Percentiles rank a stretch among this genome's conserved stretches.
Conservation (phyloP, 805 yeast genomes). For the Candida coquimbonensis region DNA sequence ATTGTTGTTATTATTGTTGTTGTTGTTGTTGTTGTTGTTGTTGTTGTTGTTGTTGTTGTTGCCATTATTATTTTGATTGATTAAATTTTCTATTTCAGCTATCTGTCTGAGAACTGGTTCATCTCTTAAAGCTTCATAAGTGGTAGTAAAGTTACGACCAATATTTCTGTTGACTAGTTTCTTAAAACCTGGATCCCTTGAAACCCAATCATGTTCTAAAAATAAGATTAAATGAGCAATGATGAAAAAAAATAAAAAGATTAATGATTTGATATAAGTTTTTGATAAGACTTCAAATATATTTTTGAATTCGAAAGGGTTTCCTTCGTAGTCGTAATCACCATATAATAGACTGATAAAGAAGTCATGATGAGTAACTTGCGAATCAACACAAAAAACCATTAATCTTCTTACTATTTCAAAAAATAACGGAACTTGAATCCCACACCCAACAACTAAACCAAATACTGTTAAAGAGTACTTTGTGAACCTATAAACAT, state of each 20-base stretch:
- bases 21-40: too few relatives aligned
- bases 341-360: slow-evolving; percentile 21
- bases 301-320: slow-evolving; percentile 9
- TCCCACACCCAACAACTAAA: slow-evolving; percentile 32
- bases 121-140: background rate
- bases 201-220: slow-evolving; percentile 64
- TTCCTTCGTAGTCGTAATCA: slow-evolving; percentile 12
- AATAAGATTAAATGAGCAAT: slow-evolving; percentile 40
- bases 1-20: background rate
- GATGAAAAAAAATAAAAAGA: slow-evolving; percentile 34
- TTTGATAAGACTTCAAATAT: slow-evolving; percentile 2
- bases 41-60: too few relatives aligned
- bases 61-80: background rate
- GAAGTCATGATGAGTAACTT: slow-evolving; percentile 33
- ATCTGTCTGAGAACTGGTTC: background rate
- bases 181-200: slow-evolving; percentile 60
- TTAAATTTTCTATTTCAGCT: background rate
- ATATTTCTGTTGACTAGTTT: slow-evolving; percentile 51
- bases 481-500: slow-evolving; percentile 13
- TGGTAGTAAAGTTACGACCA: slow-evolving; percentile 32
- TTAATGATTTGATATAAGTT: slow-evolving; percentile 21
- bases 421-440: slow-evolving; percentile 56
- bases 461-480: slow-evolving; percentile 15
- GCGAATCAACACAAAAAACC: slow-evolving; percentile 51
- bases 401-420: slow-evolving; percentile 45